Base-by-base conservation (phyloP, 2,329 filamentous ascomycete genomes). In the Hymenoscyphus albidus region DNA sequence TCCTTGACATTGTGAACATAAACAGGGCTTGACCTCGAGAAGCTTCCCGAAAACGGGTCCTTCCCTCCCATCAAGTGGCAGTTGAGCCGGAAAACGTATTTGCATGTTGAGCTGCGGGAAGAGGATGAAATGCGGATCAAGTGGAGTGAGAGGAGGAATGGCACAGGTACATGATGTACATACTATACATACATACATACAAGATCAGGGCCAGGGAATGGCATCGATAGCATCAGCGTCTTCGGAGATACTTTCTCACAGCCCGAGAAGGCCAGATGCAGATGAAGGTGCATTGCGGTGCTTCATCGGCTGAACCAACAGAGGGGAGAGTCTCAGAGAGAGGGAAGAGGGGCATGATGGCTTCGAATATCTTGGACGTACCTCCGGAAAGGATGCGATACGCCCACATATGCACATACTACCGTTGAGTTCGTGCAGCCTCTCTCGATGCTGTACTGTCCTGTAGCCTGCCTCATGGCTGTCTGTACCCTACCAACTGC, bases 1-100 rank as follows among this genome's bases (percentile, higher is more conserved):
- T 66, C 65, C 44, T 58, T 57, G 38, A 62, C 61, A 62, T 62
- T 40, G 5, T 14, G 32, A 60, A 67, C 22, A 62, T 22, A 27
- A 61, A 54, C 44, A 64, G 16, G 54, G 57, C 40, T 38, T 55
- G 42, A 4, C n/a, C 32, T 39, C 9, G 42, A 14, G n/a, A 42
- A 32, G 12, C 14, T 27, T 44, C n/a, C 48, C 44, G 54, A 39
- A 31, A 32, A 12, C 54, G 61, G 35, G 61, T 44, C 27, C 44
- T 40, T 42, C 48, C 22, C 22, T 39, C 48, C 14, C 13, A 55
- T 61, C 31, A 16, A 32, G 31, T 44, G 16, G 59, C 44, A 22
- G 35, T 22, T 9, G 22, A 51, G 12, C 9, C 18, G 44, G 44
- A 51, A 51, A 51, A 51, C 44, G 18, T 22, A 27, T 51, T 51